phyloP scores from a whole-genome alignment of 2,329 filamentous ascomycete species.

The Juglanconis sp. region DNA sequence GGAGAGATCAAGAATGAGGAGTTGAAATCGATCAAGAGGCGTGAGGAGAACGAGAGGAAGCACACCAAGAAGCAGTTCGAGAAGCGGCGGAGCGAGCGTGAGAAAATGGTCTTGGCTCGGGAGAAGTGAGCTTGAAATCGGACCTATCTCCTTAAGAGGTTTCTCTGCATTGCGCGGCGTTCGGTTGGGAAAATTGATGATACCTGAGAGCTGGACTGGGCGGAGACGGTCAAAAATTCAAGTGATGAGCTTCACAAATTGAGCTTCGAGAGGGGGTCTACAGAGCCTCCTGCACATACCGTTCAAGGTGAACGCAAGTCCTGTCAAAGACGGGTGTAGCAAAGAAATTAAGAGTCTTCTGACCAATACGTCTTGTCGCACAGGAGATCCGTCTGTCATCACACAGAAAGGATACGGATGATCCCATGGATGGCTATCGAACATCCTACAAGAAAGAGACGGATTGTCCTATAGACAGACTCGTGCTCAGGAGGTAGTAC shows the following conservation, averaged over 20 bases:
- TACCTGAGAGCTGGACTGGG: slow-evolving; percentile 8
- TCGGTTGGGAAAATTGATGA: slow-evolving; percentile 15
- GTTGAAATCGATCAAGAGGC: slow-evolving; percentile 79
- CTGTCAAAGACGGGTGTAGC: too few relatives aligned
- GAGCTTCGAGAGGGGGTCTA: too few relatives aligned
- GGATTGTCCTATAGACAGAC: too few relatives aligned
- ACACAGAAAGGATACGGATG: too few relatives aligned
- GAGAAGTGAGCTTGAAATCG: slow-evolving; percentile 42
- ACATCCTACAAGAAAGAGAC: too few relatives aligned
- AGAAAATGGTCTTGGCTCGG: slow-evolving; percentile 82
- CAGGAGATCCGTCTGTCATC: too few relatives aligned
- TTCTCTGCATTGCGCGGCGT: slow-evolving; percentile 19
- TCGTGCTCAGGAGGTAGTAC: too few relatives aligned
- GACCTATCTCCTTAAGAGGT: neutral
- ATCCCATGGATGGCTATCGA: too few relatives aligned
- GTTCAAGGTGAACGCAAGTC: too few relatives aligned
- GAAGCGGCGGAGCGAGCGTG: slow-evolving; percentile 58
- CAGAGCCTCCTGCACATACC: too few relatives aligned
- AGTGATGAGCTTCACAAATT: neutral
- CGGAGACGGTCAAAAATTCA: neutral
- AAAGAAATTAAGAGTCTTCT: too few relatives aligned
- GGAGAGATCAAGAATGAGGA: slow-evolving; percentile 92
- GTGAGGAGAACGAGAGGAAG: slow-evolving; percentile 90
- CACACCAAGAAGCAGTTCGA: slow-evolving; percentile 79
- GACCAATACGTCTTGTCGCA: too few relatives aligned